These are phyloP conservation scores for Mucuna pruriens DNA, from an alignment of 306 rosid species.

Conservation along the genomic window DNA sequence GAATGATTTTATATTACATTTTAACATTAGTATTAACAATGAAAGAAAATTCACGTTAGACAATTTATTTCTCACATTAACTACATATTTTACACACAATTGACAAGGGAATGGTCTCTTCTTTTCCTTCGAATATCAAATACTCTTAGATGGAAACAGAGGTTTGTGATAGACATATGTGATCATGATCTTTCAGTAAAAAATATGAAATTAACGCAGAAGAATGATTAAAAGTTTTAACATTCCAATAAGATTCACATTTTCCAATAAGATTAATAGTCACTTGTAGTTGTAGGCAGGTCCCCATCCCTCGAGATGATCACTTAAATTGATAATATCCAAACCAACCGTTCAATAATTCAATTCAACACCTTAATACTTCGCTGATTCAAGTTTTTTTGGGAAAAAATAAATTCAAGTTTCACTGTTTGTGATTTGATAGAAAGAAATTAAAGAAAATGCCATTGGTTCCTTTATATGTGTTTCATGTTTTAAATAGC, in stretches of 20 bases:
- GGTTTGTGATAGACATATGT: slow-evolving; percentile 28
- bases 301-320: slow-evolving; percentile 48
- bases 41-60: not conserved
- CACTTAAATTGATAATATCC: slow-evolving; percentile 37
- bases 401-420: not conserved
- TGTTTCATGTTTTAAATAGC: slow-evolving; percentile 2
- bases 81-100: not conserved
- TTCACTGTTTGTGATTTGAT: slow-evolving; percentile 45
- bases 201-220: not conserved
- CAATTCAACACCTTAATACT: slow-evolving; percentile 20
- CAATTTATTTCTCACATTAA: not conserved
- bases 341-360: slow-evolving; percentile 40
- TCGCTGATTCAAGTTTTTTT: not conserved
- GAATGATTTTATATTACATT: not conserved
- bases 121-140: not conserved
- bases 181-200: slow-evolving; percentile 16
- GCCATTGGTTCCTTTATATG: not conserved
- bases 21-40: not conserved
- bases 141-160: slow-evolving; percentile 28
- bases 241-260: slow-evolving; percentile 41
- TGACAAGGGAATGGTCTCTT: not conserved
- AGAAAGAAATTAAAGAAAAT: slow-evolving; percentile 1
- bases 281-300: slow-evolving; percentile 40
- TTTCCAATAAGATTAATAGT: slow-evolving; percentile 36
- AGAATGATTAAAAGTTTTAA: slow-evolving; percentile 43